phyloP scores from a whole-genome alignment of 768 basidiomycete species.

The Collybia sordida region DNA sequence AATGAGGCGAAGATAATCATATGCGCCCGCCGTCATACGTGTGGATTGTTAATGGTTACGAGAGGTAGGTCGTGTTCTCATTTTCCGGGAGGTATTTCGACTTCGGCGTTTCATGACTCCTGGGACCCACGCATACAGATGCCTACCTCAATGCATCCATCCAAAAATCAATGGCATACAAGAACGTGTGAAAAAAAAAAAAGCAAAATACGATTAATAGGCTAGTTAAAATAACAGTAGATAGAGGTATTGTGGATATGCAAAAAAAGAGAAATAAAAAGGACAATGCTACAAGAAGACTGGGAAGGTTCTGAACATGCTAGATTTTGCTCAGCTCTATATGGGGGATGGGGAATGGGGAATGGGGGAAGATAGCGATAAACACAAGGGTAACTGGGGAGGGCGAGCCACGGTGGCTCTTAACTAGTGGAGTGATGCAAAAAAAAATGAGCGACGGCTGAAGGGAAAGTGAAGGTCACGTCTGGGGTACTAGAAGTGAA shows the following conservation, averaged over 20 bases:
- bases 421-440: constrained; percentile 18
- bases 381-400: constrained; percentile 9
- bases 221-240: constrained; percentile 9
- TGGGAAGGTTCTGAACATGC: constrained; percentile 12
- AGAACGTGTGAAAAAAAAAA: background rate
- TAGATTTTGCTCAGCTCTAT: constrained; percentile 21
- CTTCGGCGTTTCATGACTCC: no score
- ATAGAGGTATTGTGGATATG: no score
- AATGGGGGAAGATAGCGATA: constrained; percentile 17
- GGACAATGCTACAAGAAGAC: constrained; percentile 19
- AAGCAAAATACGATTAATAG: constrained; percentile 2
- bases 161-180: no score
- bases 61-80: no score
- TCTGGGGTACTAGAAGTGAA: constrained; percentile 10
- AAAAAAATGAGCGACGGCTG: constrained; percentile 24
- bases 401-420: constrained; percentile 19
- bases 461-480: constrained; percentile 20
- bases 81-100: no score
- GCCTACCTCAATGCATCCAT: no score
- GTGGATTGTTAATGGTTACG: no score
- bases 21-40: no score
- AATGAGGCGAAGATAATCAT: no score
- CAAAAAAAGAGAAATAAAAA: constrained; percentile 8
- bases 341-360: no score
- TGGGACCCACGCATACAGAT: no score